Conservation (phyloP, 2,329 filamentous ascomycete species). For the Ceratocystis harringtonii region DNA sequence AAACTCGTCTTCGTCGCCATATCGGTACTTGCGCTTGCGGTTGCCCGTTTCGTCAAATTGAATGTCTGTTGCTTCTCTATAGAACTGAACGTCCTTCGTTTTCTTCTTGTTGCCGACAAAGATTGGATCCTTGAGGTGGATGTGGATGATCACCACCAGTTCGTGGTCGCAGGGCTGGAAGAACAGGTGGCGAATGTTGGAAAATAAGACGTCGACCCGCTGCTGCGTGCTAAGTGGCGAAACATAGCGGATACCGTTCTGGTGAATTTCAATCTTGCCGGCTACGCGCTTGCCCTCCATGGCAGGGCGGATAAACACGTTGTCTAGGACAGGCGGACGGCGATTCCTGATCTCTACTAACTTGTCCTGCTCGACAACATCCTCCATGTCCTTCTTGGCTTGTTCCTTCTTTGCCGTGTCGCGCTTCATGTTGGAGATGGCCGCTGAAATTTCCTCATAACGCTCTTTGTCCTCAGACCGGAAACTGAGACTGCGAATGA, state of each 20-base stretch:
- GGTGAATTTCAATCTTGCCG: conserved; percentile 91
- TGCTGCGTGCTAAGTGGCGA: conserved; percentile 66
- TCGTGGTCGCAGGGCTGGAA: conserved; percentile 97
- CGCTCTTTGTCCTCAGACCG: conserved; percentile 77
- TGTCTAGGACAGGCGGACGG: conserved; percentile 75
- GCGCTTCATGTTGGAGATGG: conserved; percentile 94
- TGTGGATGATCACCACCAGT: conserved; percentile 92
- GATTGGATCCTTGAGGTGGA: conserved; percentile 95
- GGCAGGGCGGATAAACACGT: conserved; percentile 87
- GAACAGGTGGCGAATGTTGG: conserved; percentile 96
- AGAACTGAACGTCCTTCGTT: conserved; percentile 97
- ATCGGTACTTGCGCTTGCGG: conserved; percentile 91
- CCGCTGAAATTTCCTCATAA: conserved; percentile 77
- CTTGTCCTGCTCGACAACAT: conserved; percentile 98
- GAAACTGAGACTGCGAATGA: conserved; percentile 89
- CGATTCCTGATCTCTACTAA: conserved; percentile 88
- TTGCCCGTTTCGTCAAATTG: conserved; percentile 98
- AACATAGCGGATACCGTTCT: conserved; percentile 95
- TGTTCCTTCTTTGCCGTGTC: conserved; percentile 83
- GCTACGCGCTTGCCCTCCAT: conserved; percentile 95
- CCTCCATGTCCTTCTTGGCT: conserved; percentile 98
- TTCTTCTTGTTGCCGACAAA: conserved; percentile 96
- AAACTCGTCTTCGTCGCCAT: conserved; percentile 96
- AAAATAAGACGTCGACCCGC: conserved; percentile 86
- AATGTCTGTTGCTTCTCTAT: conserved; percentile 93